A percentile compares a stretch with the other conserved stretches of the same genome.
These are phyloP conservation scores for Zizania palustris DNA, from an alignment of 202 grass and related monocot genomes.

Conservation along the genomic window DNA sequence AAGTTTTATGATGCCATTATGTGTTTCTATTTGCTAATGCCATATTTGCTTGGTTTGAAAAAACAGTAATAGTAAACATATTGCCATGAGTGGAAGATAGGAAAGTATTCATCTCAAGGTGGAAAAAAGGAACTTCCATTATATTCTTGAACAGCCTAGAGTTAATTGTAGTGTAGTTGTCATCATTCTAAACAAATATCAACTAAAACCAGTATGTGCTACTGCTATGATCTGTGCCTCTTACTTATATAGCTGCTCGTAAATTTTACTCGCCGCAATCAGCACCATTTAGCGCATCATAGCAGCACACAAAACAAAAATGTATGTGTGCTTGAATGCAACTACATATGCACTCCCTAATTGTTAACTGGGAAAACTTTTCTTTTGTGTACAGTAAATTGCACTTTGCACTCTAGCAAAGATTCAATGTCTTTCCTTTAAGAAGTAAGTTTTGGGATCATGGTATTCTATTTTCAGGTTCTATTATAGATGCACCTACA, in stretches of 20 bases:
- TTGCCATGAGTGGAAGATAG: constrained; percentile 7
- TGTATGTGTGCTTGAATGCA: neutral
- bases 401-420: neutral
- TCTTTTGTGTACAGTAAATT: neutral
- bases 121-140: neutral
- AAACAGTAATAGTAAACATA: neutral
- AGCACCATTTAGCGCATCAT: neutral
- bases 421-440: neutral
- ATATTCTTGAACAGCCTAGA: neutral
- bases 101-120: neutral
- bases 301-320: constrained; percentile 2
- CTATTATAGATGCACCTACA: constrained; percentile 75
- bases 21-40: neutral
- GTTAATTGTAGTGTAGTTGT: neutral
- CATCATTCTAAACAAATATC: neutral
- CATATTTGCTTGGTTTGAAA: too few relatives aligned
- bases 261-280: neutral
- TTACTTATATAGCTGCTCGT: neutral
- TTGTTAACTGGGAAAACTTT: neutral
- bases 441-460: neutral
- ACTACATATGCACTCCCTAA: neutral
- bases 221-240: neutral
- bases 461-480: constrained; percentile 43
- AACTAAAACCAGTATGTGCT: neutral
- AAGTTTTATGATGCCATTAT: neutral